These are phyloP conservation scores for Solanum ossicruentum DNA, from an alignment of 257 asterid species.

Conservation along the genomic window DNA sequence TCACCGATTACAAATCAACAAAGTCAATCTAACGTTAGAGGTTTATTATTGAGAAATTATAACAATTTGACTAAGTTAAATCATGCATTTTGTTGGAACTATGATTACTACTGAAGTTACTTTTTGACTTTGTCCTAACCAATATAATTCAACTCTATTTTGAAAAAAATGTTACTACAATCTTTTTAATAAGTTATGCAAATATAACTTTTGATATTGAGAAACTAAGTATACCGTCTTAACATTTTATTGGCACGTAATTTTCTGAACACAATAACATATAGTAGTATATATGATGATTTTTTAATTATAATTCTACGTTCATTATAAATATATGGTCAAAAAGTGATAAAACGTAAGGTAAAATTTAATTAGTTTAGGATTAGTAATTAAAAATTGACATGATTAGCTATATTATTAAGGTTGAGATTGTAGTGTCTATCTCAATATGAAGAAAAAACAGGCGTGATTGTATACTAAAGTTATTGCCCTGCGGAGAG, in stretches of 20 bases:
- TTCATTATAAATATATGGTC: neutral
- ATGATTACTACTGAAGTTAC: neutral
- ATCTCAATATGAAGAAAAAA: neutral
- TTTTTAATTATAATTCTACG: neutral
- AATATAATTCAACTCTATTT: neutral
- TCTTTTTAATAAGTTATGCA: neutral
- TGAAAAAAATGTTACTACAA: neutral
- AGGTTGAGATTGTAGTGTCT: neutral
- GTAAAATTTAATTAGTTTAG: too few relatives aligned
- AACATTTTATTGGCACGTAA: neutral
- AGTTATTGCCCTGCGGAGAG: neutral
- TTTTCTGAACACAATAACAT: neutral
- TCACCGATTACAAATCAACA: neutral
- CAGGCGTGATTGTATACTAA: neutral
- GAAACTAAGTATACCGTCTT: neutral
- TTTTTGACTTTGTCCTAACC: neutral
- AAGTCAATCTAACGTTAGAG: neutral
- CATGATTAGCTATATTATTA: too few relatives aligned
- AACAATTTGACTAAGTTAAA: neutral
- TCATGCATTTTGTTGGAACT: neutral
- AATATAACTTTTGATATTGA: too few relatives aligned
- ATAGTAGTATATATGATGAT: too few relatives aligned
- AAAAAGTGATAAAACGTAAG: too few relatives aligned
- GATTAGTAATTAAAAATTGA: neutral
- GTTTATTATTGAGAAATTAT: neutral